Percentiles rank a stretch among this genome's conserved stretches.
These are phyloP conservation scores for Boletus reticulatus DNA, from an alignment of 768 basidiomycete species.

Conservation along the genomic window DNA sequence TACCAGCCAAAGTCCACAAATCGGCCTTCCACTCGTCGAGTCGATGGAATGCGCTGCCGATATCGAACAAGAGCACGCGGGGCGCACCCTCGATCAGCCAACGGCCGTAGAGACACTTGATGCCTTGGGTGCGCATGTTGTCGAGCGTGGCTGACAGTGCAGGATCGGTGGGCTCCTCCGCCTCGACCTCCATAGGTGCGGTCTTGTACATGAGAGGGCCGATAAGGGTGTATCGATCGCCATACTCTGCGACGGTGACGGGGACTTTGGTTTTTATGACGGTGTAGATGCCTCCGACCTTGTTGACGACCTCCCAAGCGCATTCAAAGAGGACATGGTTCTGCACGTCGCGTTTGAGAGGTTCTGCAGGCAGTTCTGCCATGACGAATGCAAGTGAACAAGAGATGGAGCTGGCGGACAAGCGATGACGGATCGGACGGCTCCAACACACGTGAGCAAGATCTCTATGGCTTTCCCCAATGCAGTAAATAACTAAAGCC, in stretches of 20 bases:
- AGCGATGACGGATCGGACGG: not conserved
- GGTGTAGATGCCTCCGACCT: slow-evolving; percentile 98
- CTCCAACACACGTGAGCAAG: slow-evolving; percentile 18
- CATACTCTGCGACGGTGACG: slow-evolving; percentile 95
- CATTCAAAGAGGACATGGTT: slow-evolving; percentile 88
- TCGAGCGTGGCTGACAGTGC: slow-evolving; percentile 73
- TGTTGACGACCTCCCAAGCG: slow-evolving; percentile 99
- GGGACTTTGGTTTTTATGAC: slow-evolving; percentile 99
- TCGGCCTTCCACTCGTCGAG: slow-evolving; percentile 99
- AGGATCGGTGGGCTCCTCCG: slow-evolving; percentile 82
- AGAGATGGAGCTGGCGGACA: not conserved
- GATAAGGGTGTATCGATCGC: slow-evolving; percentile 92
- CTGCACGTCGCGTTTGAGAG: slow-evolving; percentile 64
- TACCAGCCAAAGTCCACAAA: slow-evolving; percentile 97
- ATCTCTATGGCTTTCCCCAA: slow-evolving; percentile 15
- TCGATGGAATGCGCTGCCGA: slow-evolving; percentile 78
- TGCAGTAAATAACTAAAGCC: slow-evolving; percentile 13
- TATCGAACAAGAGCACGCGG: slow-evolving; percentile 93
- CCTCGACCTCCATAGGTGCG: slow-evolving; percentile 98
- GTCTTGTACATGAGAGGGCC: slow-evolving; percentile 99
- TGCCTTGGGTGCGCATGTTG: slow-evolving; percentile 85
- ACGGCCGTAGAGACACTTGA: slow-evolving; percentile 92
- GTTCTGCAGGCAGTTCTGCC: slow-evolving; percentile 20
- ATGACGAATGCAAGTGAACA: slow-evolving; percentile 6
- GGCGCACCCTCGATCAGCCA: slow-evolving; percentile 99